Evolutionary conservation across 306 rosid genomes (phyloP).

Genomic region (Urtica urens): DNA sequence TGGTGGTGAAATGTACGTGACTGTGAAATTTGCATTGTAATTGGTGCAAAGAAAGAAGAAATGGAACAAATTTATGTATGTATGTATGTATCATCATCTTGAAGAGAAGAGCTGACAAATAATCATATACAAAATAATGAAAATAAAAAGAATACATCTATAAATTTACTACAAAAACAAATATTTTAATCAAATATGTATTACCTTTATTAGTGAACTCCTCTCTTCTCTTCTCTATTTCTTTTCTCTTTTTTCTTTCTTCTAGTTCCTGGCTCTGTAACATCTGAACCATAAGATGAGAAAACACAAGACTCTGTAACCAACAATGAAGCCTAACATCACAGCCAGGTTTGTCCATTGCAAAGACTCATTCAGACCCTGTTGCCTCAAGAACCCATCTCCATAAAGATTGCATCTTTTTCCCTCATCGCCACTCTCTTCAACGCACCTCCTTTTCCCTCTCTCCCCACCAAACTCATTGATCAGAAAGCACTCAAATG

Average conservation of each 20-base stretch:
- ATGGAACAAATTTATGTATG: neutral
- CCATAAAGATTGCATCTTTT: constrained; percentile 54
- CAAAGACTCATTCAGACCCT: constrained; percentile 56
- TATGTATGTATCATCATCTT: constrained; percentile 12
- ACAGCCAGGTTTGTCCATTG: constrained; percentile 77
- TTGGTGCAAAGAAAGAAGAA: too few species aligned
- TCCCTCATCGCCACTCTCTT: constrained; percentile 21
- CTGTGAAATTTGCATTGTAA: too few species aligned
- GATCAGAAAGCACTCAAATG: constrained; percentile 87
- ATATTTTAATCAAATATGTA: too few species aligned
- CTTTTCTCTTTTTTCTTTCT: too few species aligned
- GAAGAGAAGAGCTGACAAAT: constrained; percentile 9
- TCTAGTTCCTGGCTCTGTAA: constrained; percentile 44
- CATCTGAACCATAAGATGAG: constrained; percentile 75
- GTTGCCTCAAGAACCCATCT: constrained; percentile 52
- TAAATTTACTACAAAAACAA: too few species aligned
- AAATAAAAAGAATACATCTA: too few species aligned
- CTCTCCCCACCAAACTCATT: constrained; percentile 83
- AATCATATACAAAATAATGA: too few species aligned
- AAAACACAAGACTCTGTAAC: constrained; percentile 69
- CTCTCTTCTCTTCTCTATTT: too few species aligned
- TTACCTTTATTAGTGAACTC: too few species aligned
- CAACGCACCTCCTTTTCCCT: constrained; percentile 56
- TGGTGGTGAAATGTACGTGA: too few species aligned
- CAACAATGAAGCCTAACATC: constrained; percentile 73